Conservation (phyloP, 169 alveolate genomes). For the Cryptosporidium meleagridis region DNA sequence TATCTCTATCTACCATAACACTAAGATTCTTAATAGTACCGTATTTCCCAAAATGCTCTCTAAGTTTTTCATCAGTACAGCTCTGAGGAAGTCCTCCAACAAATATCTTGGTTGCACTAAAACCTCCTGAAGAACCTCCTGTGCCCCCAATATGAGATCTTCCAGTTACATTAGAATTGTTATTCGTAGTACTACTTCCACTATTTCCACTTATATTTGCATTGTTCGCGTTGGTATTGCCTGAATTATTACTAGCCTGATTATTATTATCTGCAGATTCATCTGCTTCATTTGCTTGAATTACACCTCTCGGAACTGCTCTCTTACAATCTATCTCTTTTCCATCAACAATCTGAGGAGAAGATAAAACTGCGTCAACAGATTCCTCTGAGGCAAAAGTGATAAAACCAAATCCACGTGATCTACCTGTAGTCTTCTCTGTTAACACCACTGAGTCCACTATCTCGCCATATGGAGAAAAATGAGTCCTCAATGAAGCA, state of each 20-base stretch:
- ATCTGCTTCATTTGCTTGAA: conserved; percentile 41
- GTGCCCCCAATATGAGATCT: not conserved
- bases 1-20: conserved; percentile 83
- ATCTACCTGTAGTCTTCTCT: conserved; percentile 87
- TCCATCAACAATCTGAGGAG: conserved; percentile 83
- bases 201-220: conserved; percentile 1
- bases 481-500: conserved; percentile 78
- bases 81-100: conserved; percentile 90
- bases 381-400: conserved; percentile 82
- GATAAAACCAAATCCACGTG: conserved; percentile 93
- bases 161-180: conserved; percentile 12
- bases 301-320: conserved; percentile 83
- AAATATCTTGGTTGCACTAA: conserved; percentile 82
- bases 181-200: conserved; percentile 29
- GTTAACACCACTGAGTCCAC: conserved; percentile 81
- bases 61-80: conserved; percentile 82
- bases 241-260: conserved; percentile 4
- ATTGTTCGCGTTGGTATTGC: not conserved
- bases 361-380: conserved; percentile 80
- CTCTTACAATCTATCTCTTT: conserved; percentile 85
- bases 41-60: conserved; percentile 80
- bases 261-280: not conserved
- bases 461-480: conserved; percentile 80
- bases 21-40: conserved; percentile 82
- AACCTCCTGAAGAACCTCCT: conserved; percentile 27